phyloP scores from a whole-genome alignment of 2,329 filamentous ascomycete species.

The Colletotrichum sojae region DNA sequence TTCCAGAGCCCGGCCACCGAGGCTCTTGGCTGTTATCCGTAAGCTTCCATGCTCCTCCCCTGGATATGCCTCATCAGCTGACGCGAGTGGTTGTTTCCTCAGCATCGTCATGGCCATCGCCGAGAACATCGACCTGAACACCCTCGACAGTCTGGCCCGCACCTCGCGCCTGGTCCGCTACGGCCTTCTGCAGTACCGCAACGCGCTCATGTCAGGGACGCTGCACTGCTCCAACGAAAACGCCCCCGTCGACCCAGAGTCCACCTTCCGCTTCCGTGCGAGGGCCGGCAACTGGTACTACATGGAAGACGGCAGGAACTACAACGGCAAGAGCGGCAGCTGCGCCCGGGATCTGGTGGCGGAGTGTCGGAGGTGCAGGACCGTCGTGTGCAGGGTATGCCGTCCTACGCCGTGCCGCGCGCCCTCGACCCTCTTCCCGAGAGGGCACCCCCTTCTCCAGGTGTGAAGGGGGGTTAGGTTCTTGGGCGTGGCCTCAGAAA shows the following conservation, averaged over 20 bases:
- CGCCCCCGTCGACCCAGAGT: slow-evolving; percentile 66
- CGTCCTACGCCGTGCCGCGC: slow-evolving; percentile 33
- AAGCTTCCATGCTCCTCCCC: slow-evolving; percentile 33
- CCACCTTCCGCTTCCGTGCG: slow-evolving; percentile 70
- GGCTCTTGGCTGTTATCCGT: slow-evolving; percentile 56
- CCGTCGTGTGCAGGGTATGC: slow-evolving; percentile 83
- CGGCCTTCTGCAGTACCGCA: slow-evolving; percentile 84
- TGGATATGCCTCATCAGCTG: not conserved
- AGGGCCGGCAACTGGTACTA: slow-evolving; percentile 72
- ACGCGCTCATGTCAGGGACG: slow-evolving; percentile 79
- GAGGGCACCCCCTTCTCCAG: not conserved
- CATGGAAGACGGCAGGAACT: slow-evolving; percentile 69
- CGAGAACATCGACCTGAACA: slow-evolving; percentile 86
- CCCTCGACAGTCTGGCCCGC: slow-evolving; percentile 84
- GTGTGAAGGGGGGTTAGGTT: slow-evolving; percentile 12
- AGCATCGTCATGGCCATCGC: slow-evolving; percentile 85
- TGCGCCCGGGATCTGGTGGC: slow-evolving; percentile 92
- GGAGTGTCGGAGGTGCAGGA: slow-evolving; percentile 83
- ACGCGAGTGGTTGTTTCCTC: slow-evolving; percentile 39
- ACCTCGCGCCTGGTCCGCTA: slow-evolving; percentile 86
- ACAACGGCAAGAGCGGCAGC: slow-evolving; percentile 77
- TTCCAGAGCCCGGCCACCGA: slow-evolving; percentile 46
- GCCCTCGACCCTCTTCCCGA: slow-evolving; percentile 12
- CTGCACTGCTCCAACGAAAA: slow-evolving; percentile 85
- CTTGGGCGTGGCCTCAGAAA: not conserved